These are phyloP conservation scores for Wickerhamiella lipophila DNA, from an alignment of 805 yeast genomes.

Conservation along the genomic window DNA sequence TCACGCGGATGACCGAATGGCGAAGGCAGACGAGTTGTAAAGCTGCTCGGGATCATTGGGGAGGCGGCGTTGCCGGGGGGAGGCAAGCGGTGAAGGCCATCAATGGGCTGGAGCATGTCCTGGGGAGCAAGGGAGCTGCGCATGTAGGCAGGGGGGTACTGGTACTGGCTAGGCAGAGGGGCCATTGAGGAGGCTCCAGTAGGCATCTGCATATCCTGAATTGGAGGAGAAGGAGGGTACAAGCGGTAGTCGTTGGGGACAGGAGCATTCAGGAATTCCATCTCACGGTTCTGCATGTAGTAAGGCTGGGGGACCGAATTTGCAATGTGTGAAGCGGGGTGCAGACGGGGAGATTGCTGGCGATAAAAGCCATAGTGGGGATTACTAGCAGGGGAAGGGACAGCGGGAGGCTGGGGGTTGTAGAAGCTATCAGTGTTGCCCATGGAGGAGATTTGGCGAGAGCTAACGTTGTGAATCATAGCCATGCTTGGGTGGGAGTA, in stretches of 20 bases:
- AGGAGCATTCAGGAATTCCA: constrained; percentile 1
- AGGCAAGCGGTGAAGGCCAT: background rate
- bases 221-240: constrained; percentile 8
- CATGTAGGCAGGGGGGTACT: background rate
- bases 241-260: constrained; percentile 1
- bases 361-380: background rate
- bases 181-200: background rate
- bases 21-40: background rate
- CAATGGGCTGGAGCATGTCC: constrained; percentile 1
- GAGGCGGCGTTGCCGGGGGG: background rate
- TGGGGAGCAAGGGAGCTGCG: background rate
- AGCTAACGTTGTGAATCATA: constrained; percentile 9
- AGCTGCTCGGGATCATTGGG: background rate
- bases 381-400: background rate
- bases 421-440: constrained; percentile 2
- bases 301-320: background rate
- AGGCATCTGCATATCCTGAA: background rate
- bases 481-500: constrained; percentile 2
- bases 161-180: background rate
- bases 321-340: background rate
- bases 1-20: constrained; percentile 2
- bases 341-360: constrained; percentile 4
- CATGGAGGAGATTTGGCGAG: constrained; percentile 2
- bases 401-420: background rate
- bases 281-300: constrained; percentile 4